Evolutionary conservation across 352 stramenopile genomes (phyloP).

Genomic region (Phytophthora europaea): DNA sequence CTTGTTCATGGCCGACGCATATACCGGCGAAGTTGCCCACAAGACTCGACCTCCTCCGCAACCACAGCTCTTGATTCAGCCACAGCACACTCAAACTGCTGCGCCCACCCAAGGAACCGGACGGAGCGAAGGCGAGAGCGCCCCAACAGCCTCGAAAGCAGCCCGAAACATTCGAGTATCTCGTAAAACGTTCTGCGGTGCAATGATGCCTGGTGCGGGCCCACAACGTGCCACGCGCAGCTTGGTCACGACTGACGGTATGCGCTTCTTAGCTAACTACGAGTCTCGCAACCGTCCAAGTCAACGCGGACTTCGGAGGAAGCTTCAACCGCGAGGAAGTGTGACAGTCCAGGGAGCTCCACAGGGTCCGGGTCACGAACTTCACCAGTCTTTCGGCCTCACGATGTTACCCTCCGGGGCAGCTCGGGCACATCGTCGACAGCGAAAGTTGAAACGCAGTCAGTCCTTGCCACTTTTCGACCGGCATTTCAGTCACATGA

Average conservation of each 20-base stretch:
- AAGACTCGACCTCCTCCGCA: not conserved
- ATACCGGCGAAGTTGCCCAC: slow-evolving; percentile 15
- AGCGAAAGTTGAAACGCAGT: slow-evolving; percentile 65
- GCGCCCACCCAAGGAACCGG: not conserved
- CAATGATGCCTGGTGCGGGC: slow-evolving; percentile 39
- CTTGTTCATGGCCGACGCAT: slow-evolving; percentile 62
- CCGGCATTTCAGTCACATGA: slow-evolving; percentile 64
- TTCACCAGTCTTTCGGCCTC: slow-evolving; percentile 27
- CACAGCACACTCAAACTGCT: not conserved
- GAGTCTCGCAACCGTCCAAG: slow-evolving; percentile 41
- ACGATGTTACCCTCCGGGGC: slow-evolving; percentile 10
- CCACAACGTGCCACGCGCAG: slow-evolving; percentile 30
- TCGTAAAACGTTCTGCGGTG: slow-evolving; percentile 53
- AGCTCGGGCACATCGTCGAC: slow-evolving; percentile 26
- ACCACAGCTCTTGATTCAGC: not conserved
- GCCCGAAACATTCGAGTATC: slow-evolving; percentile 32
- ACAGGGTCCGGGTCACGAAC: slow-evolving; percentile 13
- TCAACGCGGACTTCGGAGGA: slow-evolving; percentile 9
- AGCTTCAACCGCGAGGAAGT: slow-evolving; percentile 15
- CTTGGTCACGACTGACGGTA: slow-evolving; percentile 64
- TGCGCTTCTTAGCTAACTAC: slow-evolving; percentile 72
- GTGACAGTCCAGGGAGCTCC: not conserved
- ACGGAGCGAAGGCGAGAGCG: slow-evolving; percentile 25
- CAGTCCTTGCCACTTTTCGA: slow-evolving; percentile 76
- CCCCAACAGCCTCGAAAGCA: slow-evolving; percentile 29